Evolutionary conservation across 495 filamentous ascomycete genomes (phyloP), one percentile per base, ranked within the genome.

Genomic region (Podospora tetraspora): DNA sequence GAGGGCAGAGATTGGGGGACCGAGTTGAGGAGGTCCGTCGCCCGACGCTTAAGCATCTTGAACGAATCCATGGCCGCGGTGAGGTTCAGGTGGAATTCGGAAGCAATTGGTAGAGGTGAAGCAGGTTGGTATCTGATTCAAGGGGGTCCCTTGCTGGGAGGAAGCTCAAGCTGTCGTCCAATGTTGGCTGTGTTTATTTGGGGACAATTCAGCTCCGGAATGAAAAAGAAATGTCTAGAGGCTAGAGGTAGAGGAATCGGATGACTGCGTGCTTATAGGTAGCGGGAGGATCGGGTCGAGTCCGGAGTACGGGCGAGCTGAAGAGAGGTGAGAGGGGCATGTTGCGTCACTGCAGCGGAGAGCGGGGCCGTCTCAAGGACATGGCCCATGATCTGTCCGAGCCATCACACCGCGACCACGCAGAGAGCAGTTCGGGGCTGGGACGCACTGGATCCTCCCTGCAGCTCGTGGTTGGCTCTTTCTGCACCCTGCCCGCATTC

Each of bases 11-110:
- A 73, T 23, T 81, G 76, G 52, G 78, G 73, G n/a, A 80, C 64
- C 12, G 77, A 80, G 59, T 77, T 71, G 64, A 83, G 68, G 59
- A 82, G 72, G 70, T 83, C 80, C 29, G 77, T 79, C 21, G 81
- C 79, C 27, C 80, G 81, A 57, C 80, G 80, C 73, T 78, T 81
- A 67, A 84, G 73, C 59, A 77, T 74, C 21, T 75, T 70, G 70
- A 83, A 81, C 56, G 79, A 80, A 43, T 83, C 79, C 80, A 83
- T 82, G 63, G 30, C 23, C 16, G 23, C 43, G 62, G 9, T 27
- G 30, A 27, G 19, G 19, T 16, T 52, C 37, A n/a, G 22, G 29
- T 10, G 9, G 12, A 5, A 11, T 29, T 32, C 8, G 12, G 8
- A 6, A 19, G 25, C n/a, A 19, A 32, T 19, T 8, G 5, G 19